Conservation (phyloP, 331 rosid species). For the Pyrus hybrid region DNA sequence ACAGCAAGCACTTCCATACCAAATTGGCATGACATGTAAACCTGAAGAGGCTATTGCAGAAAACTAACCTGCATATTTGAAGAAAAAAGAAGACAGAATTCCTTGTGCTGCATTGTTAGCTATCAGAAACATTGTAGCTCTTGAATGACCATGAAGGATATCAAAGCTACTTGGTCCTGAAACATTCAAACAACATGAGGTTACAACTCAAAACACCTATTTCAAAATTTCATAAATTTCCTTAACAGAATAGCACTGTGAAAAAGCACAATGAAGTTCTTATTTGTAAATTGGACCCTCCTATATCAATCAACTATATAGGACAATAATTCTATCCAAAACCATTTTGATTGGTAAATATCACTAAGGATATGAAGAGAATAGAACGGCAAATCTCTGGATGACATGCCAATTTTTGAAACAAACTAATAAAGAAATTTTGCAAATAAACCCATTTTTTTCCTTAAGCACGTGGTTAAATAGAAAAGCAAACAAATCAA, state of each 20-base stretch:
- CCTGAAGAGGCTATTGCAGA: neutral
- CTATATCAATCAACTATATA: neutral
- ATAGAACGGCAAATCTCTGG: neutral
- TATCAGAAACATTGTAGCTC: conserved; percentile 81
- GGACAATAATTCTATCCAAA: neutral
- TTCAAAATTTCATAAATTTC: neutral
- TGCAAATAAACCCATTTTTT: neutral
- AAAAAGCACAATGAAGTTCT: neutral
- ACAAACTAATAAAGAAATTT: neutral
- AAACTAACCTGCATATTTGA: conserved; percentile 82
- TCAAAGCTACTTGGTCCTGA: conserved; percentile 86
- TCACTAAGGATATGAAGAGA: neutral
- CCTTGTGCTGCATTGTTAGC: conserved; percentile 97
- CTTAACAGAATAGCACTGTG: neutral
- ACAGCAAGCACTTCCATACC: neutral
- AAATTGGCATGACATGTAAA: neutral
- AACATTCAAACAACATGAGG: conserved; percentile 21
- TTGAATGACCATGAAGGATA: conserved; percentile 88
- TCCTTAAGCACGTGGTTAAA: neutral
- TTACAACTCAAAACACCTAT: neutral
- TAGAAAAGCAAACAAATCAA: neutral
- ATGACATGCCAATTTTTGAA: neutral
- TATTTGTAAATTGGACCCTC: neutral
- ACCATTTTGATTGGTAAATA: neutral
- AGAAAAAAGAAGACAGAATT: conserved; percentile 87